Conservation (phyloP, 345 rosid species). For the Barbarea vulgaris region DNA sequence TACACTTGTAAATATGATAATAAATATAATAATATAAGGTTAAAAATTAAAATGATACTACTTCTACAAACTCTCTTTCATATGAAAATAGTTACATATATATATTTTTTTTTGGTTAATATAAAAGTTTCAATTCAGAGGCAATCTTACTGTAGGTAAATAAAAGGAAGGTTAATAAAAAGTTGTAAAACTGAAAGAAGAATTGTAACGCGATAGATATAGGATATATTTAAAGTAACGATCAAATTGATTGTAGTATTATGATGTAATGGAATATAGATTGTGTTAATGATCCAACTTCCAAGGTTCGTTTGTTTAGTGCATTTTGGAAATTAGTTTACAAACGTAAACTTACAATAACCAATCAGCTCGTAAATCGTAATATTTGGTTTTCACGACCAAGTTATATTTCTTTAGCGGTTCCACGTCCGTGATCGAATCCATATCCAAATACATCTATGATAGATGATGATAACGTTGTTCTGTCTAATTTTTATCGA, state of each 20-base stretch:
- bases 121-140: not conserved
- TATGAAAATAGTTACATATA: too few relatives aligned
- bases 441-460: not conserved
- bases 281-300: not conserved
- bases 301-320: not conserved
- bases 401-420: not conserved
- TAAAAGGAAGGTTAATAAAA: too few relatives aligned
- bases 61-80: too few relatives aligned
- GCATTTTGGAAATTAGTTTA: too few relatives aligned
- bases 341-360: not conserved
- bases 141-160: not conserved
- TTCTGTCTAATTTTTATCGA: not conserved
- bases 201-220: not conserved
- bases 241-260: too few relatives aligned
- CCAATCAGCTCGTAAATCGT: not conserved
- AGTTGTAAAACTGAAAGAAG: not conserved
- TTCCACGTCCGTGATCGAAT: not conserved
- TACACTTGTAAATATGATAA: constrained; percentile 30
- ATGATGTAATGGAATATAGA: too few relatives aligned
- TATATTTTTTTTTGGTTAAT: too few relatives aligned
- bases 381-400: not conserved
- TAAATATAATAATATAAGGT: not conserved
- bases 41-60: too few relatives aligned
- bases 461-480: constrained; percentile 30
- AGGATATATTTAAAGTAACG: too few relatives aligned